Evolutionary conservation across 139 green algal species (phyloP), one percentile per base, ranked within the genome.

Genomic region (Mesotaenium endlicherianum): DNA sequence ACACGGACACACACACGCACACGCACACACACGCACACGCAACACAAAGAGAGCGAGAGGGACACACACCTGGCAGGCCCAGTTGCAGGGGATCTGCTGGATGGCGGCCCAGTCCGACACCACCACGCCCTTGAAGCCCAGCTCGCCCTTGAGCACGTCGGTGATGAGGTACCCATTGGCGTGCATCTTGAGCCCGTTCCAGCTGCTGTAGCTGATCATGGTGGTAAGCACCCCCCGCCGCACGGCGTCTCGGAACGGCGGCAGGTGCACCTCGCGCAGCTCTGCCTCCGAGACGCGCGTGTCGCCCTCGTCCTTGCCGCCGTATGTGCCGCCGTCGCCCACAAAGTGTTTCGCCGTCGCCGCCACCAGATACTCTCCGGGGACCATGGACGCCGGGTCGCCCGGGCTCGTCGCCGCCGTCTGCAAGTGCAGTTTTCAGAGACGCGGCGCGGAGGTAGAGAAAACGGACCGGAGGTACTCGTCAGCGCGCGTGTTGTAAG

Each of bases 121-220:
- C 30, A 82, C n/a, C 5, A 82, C 26, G 41, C 75, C 75, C 30
- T 42, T 16, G 14, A 82, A 82, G 50, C 53, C 53, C 0, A 82
- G 16, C 50, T 82, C 75, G 3, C 34, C 8, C 26, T 30, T 76
- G 0, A 82, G 50, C 59, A 82, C 75, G 39, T 82, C 60, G 2
- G 75, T 82, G 14, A 82, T 26, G 60, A 82, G 50, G 16, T 82
- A 82, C n/a, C 60, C 11, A 26, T 79, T 85, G 30, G 6, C 79
- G 5, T 85, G 79, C 79, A 85, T 85, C 50, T 80, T 80, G 70
- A 69, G 20, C 17, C 79, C 64, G 41, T 85, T 85, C 79, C 79
- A 85, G 50, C 67, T 80, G 64, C 79, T 85, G 64, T 79, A 85
- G 42, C 64, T 80, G 0, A 64, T 26, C 79, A 85, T 85, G 38